Base-by-base conservation (phyloP, 2,329 filamentous ascomycete species). In the Rutstroemia sp. region DNA sequence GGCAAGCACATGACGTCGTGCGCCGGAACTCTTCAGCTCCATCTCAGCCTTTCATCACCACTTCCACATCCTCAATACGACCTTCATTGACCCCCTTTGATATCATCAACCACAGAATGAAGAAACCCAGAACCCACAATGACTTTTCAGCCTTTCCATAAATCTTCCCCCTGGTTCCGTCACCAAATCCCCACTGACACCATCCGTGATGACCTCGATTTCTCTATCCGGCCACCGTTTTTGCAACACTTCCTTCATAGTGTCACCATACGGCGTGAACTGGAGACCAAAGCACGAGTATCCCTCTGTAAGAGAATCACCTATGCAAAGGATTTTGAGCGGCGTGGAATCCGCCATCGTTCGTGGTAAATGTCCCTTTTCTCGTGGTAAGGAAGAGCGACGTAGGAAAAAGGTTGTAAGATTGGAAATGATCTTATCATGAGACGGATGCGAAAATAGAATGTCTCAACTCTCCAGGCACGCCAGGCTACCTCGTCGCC, bases 231-330 rank as follows among this genome's bases (percentile, higher is more conserved):
- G 72, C 46, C 81, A 76, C 2, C 73, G 73, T 23, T 72, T 72
- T 14, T 70, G 65, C 39, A 84, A 71, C 48, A 71, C 72, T 53
- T 75, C 67, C 56, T 71, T 64, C n/a, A 87, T 70, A 57, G 71
- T 72, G 16, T 66, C 63, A 5, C 74, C 73, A 70, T 87, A 87
- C 0, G 83, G 82, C 39, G 78, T 73, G 42, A 71, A 72, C 2
- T 64, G 30, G 6, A 68, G 54, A n/a, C 80, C 81, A 51, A 62
- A 71, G 55, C 60, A 54, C 27, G 73, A 72, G 67, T 75, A 85
- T 47, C 84, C 84, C 21, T 74, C 75, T 8, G 83, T 86, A 27
- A 87, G 76, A 27, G 53, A 58, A 45, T 63, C 64, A 30, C 65
- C 64, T 48, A 67, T 63, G 44, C 61, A 64, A 38, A 66, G 60